A percentile compares a stretch with the other conserved stretches of the same genome.
These are phyloP conservation scores for Globisporangium sylvaticum DNA, from an alignment of 352 stramenopile genomes.

Conservation along the genomic window DNA sequence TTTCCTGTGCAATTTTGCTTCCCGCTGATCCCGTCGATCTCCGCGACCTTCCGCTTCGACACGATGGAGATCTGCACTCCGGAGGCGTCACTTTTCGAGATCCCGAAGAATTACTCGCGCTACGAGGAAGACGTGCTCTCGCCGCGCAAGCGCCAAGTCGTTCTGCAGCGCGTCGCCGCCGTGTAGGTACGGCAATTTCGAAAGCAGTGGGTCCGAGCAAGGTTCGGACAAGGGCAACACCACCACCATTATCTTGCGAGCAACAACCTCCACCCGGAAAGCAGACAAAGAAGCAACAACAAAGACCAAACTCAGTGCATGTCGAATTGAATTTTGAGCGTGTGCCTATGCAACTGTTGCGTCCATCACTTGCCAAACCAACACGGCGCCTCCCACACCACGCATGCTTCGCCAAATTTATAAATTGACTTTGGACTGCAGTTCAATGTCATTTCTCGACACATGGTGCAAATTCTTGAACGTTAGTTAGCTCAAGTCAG, in stretches of 20 bases:
- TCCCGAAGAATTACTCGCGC: conserved; percentile 32
- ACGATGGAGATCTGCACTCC: conserved; percentile 41
- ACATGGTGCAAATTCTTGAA: background rate
- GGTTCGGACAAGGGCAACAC: background rate
- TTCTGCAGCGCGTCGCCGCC: conserved; percentile 54
- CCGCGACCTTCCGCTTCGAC: conserved; percentile 57
- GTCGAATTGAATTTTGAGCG: background rate
- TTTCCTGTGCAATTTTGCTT: conserved; percentile 75
- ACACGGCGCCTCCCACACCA: background rate
- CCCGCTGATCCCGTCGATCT: conserved; percentile 55
- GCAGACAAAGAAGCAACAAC: background rate
- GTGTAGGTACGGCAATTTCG: conserved; percentile 19
- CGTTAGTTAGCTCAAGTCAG: background rate
- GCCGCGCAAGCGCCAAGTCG: conserved; percentile 48
- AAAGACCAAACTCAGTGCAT: background rate
- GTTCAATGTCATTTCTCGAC: background rate
- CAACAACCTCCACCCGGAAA: background rate
- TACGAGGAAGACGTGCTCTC: conserved; percentile 44
- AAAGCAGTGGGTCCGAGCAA: no score
- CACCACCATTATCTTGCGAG: background rate
- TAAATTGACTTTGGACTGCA: background rate
- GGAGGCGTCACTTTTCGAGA: conserved; percentile 22
- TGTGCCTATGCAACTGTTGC: background rate
- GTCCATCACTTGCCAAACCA: background rate
- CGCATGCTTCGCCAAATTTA: background rate